Evolutionary conservation across 2,329 filamentous ascomycete species (phyloP), one percentile per base, ranked within the genome.

Genomic region (Fusarium falciforme): DNA sequence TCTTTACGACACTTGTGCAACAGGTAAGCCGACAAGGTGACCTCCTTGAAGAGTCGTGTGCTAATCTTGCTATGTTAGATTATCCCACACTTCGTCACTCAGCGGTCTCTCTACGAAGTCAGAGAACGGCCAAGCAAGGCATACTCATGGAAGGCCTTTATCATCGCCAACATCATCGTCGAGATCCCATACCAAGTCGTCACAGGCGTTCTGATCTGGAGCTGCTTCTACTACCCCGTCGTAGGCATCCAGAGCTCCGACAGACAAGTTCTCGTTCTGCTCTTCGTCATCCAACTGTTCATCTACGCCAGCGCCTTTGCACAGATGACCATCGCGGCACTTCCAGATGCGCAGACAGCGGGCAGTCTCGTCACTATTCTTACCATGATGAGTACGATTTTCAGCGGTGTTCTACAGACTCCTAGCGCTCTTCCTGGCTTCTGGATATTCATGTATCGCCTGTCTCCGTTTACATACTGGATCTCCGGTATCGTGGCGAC

Each of bases 371-470:
- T 90, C 61, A 90, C 89, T 8, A 79, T 93, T 31, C 78, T 92
- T 17, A 87, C 89, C 69, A 85, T 89, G 29, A 86, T 93, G 79
- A 88, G 85, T 71, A 83, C 90, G 40, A 85, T 90, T 65, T 93
- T 93, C 84, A 89, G 88, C 76, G 87, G 91, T 79, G 92, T 94
- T 5, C 83, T 94, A 63, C 89, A 92, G 68, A 81, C 87, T 0
- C 88, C 91, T 0, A 68, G 78, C 5, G 85, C 86, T 0, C 85
- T 94, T 1, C 92, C 93, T 0, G 87, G 89, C 0, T 94, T 94
- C 84, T 95, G 93, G 93, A 90, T 90, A 70, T 94, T 93, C 83
- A 94, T 94, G 92, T 83, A 94, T 81, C 87, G 89, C 29, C 85
- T 90, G 12, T 90, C 88, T 0, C 91, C 91, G 0, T 91, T 93